Percentiles rank a stretch among this genome's conserved stretches.
phyloP scores from a whole-genome alignment of 2,329 filamentous ascomycete species.

The Xylariaceae sp. region DNA sequence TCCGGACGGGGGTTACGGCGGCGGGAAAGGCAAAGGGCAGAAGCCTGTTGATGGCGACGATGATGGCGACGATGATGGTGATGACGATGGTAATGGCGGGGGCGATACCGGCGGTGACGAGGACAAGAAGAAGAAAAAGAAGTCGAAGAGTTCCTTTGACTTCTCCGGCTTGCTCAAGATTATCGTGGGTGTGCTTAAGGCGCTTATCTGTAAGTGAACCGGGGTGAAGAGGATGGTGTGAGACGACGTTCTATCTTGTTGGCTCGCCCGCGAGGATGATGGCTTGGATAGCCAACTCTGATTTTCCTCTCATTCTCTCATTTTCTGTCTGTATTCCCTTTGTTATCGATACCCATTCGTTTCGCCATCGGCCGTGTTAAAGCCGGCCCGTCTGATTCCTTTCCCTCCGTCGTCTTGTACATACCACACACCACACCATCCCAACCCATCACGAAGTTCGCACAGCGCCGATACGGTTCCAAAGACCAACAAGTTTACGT shows the following conservation, averaged over 20 bases:
- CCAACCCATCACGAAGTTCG: too few relatives aligned
- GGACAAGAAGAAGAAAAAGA: conserved; percentile 23
- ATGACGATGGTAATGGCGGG: conserved; percentile 15
- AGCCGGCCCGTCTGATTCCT: neutral
- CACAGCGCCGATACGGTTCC: too few relatives aligned
- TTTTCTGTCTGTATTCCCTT: neutral
- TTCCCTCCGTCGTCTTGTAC: neutral
- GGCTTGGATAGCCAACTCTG: neutral
- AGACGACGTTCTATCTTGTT: neutral
- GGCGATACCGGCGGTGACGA: conserved; percentile 11
- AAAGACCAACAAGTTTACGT: too few relatives aligned
- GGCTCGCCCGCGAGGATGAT: neutral
- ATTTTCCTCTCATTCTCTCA: too few relatives aligned
- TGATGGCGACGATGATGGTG: conserved; percentile 12
- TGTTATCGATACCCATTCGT: conserved; percentile 11
- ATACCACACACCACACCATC: too few relatives aligned
- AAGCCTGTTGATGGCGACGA: conserved; percentile 3
- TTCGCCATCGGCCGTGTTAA: neutral
- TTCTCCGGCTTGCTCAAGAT: conserved; percentile 9
- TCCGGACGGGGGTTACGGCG: conserved; percentile 5
- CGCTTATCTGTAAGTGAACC: conserved; percentile 12
- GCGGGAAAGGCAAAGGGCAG: neutral
- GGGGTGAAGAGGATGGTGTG: too few relatives aligned
- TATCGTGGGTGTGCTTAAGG: conserved; percentile 8
- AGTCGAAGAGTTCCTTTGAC: conserved; percentile 18